A percentile compares a stretch with the other conserved stretches of the same genome.
Conservation (phyloP, 2,329 filamentous ascomycete species). For the Aureobasidium zeae region DNA sequence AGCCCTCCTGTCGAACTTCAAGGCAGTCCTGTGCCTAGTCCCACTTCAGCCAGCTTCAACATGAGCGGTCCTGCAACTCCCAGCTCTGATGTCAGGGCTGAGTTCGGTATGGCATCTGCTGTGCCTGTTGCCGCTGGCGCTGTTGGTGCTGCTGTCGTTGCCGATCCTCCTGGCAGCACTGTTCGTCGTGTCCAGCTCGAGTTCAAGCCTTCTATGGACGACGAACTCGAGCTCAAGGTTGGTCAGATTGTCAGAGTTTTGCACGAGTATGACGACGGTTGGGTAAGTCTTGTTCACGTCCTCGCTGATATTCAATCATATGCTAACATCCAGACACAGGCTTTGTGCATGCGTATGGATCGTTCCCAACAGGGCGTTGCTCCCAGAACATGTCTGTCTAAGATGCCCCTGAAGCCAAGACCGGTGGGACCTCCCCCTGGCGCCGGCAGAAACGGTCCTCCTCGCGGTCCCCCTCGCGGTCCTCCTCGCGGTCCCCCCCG, state of each 20-base stretch:
- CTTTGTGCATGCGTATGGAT: conserved; percentile 84
- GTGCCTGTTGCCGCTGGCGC: conserved; percentile 32
- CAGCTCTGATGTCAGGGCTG: conserved; percentile 19
- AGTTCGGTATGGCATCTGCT: conserved; percentile 26
- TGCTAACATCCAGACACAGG: conserved; percentile 41
- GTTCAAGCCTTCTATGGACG: conserved; percentile 84
- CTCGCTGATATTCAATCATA: neutral
- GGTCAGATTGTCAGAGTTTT: conserved; percentile 81
- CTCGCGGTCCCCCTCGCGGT: conserved; percentile 19
- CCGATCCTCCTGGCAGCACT: conserved; percentile 39
- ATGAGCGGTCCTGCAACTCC: conserved; percentile 20
- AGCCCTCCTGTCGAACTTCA: conserved; percentile 14
- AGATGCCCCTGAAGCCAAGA: conserved; percentile 81
- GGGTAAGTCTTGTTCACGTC: conserved; percentile 53
- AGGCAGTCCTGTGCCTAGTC: conserved; percentile 12
- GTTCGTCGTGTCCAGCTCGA: conserved; percentile 92
- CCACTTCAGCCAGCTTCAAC: conserved; percentile 17
- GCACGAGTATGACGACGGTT: conserved; percentile 96
- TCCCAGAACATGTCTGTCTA: conserved; percentile 86
- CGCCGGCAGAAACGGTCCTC: conserved; percentile 18
- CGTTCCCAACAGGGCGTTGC: conserved; percentile 87
- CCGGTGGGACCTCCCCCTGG: conserved; percentile 47
- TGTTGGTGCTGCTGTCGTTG: conserved; percentile 31
- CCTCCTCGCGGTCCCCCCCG: conserved; percentile 15
- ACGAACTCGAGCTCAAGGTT: conserved; percentile 72